Percentiles rank a stretch among this genome's conserved stretches.
Conservation (phyloP, 495 filamentous ascomycete species). For the Aspergillus funiculosus region DNA sequence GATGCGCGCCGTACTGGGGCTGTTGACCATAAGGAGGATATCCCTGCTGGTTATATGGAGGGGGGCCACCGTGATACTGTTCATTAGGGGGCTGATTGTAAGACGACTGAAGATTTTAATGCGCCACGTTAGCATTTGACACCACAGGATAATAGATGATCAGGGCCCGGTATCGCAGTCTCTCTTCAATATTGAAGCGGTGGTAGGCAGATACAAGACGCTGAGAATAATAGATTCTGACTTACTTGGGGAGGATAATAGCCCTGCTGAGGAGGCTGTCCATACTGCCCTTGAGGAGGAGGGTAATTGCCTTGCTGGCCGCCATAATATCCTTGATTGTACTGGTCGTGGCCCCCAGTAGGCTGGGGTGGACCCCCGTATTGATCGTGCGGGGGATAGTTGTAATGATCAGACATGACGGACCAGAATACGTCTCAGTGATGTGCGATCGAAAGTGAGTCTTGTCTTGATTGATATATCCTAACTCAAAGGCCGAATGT, state of each 20-base stretch:
- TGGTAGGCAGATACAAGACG: background rate
- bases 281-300: slow-evolving; percentile 21
- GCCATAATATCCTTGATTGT: slow-evolving; percentile 13
- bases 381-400: slow-evolving; percentile 10
- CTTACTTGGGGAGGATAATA: slow-evolving; percentile 29
- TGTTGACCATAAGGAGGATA: slow-evolving; percentile 12
- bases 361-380: slow-evolving; percentile 13
- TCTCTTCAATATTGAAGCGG: background rate
- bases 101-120: slow-evolving; percentile 10
- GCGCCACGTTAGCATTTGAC: slow-evolving; percentile 10
- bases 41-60: slow-evolving; percentile 17
- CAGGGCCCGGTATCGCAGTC: background rate
- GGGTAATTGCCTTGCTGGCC: slow-evolving; percentile 21
- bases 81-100: slow-evolving; percentile 22
- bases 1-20: slow-evolving; percentile 6
- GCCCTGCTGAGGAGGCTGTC: slow-evolving; percentile 24
- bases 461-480: background rate
- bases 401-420: slow-evolving; percentile 19
- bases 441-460: background rate
- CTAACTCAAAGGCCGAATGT: background rate
- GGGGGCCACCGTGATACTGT: slow-evolving; percentile 16
- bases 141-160: background rate
- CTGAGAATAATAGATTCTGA: background rate
- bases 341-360: slow-evolving; percentile 7
- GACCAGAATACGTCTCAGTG: background rate